Evolutionary conservation across 345 rosid genomes (phyloP).

Genomic region (Psidium friedrichsthalianum): DNA sequence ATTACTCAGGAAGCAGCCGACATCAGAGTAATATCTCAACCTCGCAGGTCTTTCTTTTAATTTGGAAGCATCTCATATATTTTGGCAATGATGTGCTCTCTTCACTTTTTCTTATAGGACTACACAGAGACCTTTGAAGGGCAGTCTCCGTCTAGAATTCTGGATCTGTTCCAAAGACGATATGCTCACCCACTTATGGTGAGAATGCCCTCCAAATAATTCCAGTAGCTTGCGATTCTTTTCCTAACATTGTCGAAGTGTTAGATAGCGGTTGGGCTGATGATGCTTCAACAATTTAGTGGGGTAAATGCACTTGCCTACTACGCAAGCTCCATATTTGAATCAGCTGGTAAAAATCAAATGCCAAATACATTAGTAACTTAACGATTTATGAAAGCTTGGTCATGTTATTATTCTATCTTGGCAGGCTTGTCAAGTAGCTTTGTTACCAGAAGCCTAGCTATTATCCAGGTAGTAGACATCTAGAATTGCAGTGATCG

Average conservation of each 20-base stretch:
- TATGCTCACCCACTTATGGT: conserved; percentile 27
- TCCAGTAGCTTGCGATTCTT: background rate
- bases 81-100: background rate
- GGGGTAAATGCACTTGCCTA: conserved; percentile 26
- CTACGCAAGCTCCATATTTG: conserved; percentile 40
- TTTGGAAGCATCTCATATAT: background rate
- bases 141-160: conserved; percentile 11
- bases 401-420: background rate
- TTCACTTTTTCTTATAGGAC: conserved; percentile 7
- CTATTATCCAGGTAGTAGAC: conserved; percentile 3
- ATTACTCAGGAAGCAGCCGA: conserved; percentile 36
- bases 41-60: background rate
- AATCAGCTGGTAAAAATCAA: conserved; percentile 24
- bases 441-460: conserved; percentile 2
- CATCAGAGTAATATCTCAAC: conserved; percentile 17
- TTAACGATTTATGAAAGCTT: too few relatives aligned
- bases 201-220: background rate
- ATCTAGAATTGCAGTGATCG: background rate
- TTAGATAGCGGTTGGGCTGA: conserved; percentile 47
- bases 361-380: background rate
- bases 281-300: conserved; percentile 30
- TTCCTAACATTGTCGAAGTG: too few relatives aligned
- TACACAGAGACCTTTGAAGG: conserved; percentile 13
- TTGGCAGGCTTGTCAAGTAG: background rate
- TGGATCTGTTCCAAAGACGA: conserved; percentile 24